A percentile compares a stretch with the other conserved stretches of the same genome.
phyloP scores from a whole-genome alignment of 768 basidiomycete species.

The Suillus tomentosus region DNA sequence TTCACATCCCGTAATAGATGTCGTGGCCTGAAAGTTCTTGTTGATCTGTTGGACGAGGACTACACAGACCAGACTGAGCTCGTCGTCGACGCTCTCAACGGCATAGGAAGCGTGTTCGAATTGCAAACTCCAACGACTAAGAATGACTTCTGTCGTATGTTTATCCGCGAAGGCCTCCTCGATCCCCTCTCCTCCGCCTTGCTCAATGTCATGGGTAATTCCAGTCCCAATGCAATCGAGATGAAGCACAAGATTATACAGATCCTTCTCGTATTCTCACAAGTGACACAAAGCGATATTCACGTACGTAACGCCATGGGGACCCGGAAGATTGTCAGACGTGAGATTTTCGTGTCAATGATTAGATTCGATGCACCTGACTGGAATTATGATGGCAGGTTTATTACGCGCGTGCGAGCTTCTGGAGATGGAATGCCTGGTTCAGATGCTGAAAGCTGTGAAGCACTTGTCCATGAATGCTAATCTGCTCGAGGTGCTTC shows the following conservation, averaged over 20 bases:
- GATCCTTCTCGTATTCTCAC: constrained; percentile 88
- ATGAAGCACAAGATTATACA: constrained; percentile 90
- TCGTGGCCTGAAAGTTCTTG: constrained; percentile 91
- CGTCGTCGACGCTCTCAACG: constrained; percentile 90
- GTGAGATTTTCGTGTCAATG: constrained; percentile 50
- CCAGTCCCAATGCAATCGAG: constrained; percentile 62
- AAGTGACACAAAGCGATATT: constrained; percentile 93
- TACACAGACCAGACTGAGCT: constrained; percentile 90
- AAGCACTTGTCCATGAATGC: constrained; percentile 97
- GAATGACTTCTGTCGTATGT: constrained; percentile 98
- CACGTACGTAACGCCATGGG: constrained; percentile 93
- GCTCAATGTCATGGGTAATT: constrained; percentile 81
- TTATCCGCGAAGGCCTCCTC: constrained; percentile 91
- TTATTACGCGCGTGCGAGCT: constrained; percentile 84
- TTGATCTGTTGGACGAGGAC: constrained; percentile 96
- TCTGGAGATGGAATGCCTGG: constrained; percentile 85
- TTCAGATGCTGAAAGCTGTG: constrained; percentile 89
- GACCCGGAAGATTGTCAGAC: constrained; percentile 83
- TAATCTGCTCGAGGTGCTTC: constrained; percentile 86
- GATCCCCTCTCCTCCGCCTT: constrained; percentile 92
- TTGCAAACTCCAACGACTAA: constrained; percentile 95
- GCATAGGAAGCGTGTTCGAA: constrained; percentile 94
- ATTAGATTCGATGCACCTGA: constrained; percentile 12
- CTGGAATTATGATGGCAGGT: constrained; percentile 47
- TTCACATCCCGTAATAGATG: constrained; percentile 53